phyloP scores from a whole-genome alignment of 352 stramenopile species.

The Phytophthora citricola region DNA sequence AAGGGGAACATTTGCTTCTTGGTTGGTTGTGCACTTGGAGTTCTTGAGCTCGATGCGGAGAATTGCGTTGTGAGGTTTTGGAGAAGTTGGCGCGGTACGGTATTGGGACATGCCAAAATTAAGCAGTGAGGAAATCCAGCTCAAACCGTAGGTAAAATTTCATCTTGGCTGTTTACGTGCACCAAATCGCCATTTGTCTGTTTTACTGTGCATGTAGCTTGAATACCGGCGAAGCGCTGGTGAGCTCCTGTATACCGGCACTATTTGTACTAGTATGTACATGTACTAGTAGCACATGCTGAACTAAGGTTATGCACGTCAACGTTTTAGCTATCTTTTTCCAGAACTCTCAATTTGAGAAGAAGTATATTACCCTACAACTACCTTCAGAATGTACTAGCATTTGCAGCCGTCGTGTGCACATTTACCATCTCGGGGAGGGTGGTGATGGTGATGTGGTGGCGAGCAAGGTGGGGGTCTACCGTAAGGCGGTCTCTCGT shows the following conservation, averaged over 20 bases:
- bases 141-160: background rate
- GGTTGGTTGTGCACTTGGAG: background rate
- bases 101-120: background rate
- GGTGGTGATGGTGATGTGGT: slow-evolving; percentile 25
- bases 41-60: slow-evolving; percentile 3
- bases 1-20: slow-evolving; percentile 4
- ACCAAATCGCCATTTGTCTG: background rate
- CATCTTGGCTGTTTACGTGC: background rate
- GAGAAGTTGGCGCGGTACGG: background rate
- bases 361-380: slow-evolving; percentile 2
- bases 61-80: slow-evolving; percentile 11
- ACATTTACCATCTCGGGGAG: slow-evolving; percentile 18
- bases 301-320: too few relatives aligned
- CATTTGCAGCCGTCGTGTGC: background rate
- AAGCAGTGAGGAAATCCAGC: background rate
- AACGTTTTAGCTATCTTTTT: too few relatives aligned
- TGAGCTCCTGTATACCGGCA: too few relatives aligned
- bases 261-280: too few relatives aligned
- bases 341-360: background rate
- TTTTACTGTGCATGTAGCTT: too few relatives aligned
- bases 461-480: slow-evolving; percentile 15
- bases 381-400: background rate
- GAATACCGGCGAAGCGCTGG: too few relatives aligned
- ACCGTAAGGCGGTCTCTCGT: slow-evolving; percentile 10
- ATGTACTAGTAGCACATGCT: too few relatives aligned